Evolutionary conservation across 257 asterid genomes (phyloP).

Genomic region (Solanum chilense): DNA sequence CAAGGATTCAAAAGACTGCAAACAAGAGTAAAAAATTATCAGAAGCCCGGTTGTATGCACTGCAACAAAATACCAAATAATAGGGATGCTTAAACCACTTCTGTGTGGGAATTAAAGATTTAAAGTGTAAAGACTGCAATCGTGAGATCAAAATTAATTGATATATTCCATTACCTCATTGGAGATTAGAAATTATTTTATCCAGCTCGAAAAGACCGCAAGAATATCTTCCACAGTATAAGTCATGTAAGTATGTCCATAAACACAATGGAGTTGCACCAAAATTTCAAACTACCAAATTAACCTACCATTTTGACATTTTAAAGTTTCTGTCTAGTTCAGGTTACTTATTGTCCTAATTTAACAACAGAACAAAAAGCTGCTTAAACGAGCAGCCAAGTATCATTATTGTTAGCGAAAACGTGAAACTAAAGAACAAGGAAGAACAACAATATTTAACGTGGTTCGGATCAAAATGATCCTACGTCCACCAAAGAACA

Average conservation of each 20-base stretch:
- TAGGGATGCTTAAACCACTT: not conserved
- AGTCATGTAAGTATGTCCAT: not conserved
- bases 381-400: not conserved
- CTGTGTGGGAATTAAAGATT: not conserved
- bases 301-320: not conserved
- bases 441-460: too few relatives aligned
- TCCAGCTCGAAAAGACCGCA: not conserved
- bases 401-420: too few relatives aligned
- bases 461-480: too few relatives aligned
- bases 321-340: not conserved
- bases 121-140: not conserved
- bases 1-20: not conserved
- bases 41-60: not conserved
- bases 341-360: too few relatives aligned
- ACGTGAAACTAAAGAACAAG: too few relatives aligned
- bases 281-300: not conserved
- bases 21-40: not conserved
- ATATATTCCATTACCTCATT: not conserved
- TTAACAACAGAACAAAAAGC: too few relatives aligned
- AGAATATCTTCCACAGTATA: not conserved
- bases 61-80: not conserved
- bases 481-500: too few relatives aligned
- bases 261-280: not conserved
- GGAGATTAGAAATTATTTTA: not conserved
- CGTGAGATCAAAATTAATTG: not conserved